Evolutionary conservation across 805 yeast species (phyloP).

Genomic region (Kluyveromyces siamensis): DNA sequence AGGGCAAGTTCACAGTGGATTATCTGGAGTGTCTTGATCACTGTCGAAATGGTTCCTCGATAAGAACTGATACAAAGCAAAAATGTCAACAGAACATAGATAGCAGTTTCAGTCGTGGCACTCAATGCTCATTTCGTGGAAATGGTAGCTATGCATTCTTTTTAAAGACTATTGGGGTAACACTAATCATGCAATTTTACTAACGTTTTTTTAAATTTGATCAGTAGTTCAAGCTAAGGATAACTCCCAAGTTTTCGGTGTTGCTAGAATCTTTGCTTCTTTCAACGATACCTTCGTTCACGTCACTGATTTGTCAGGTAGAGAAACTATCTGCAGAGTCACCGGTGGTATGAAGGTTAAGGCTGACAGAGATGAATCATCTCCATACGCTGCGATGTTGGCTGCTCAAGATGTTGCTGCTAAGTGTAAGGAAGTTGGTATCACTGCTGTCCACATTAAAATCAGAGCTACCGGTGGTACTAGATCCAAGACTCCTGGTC

Average conservation of each 20-base stretch:
- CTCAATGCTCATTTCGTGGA: background rate
- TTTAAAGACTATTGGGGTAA: slow-evolving; percentile 9
- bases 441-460: slow-evolving; percentile 98
- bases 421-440: slow-evolving; percentile 99
- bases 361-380: slow-evolving; percentile 99
- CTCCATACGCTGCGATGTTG: slow-evolving; percentile 99
- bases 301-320: slow-evolving; percentile 98
- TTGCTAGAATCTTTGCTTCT: slow-evolving; percentile 99
- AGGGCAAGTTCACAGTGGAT: no score
- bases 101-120: background rate
- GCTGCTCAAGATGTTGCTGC: slow-evolving; percentile 99
- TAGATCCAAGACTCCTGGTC: slow-evolving; percentile 99
- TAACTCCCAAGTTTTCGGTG: slow-evolving; percentile 99
- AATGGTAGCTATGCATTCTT: slow-evolving; percentile 5
- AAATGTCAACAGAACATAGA: background rate
- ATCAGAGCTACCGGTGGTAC: slow-evolving; percentile 99
- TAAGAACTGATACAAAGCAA: background rate
- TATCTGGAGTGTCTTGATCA: no score
- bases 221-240: slow-evolving; percentile 67
- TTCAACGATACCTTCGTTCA: slow-evolving; percentile 99
- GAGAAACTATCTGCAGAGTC: slow-evolving; percentile 99
- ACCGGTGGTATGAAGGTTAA: slow-evolving; percentile 99
- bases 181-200: slow-evolving; percentile 5
- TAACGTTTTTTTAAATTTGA: slow-evolving; percentile 23
- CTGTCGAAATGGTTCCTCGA: no score